These are phyloP conservation scores for Brassica rapa DNA, from an alignment of 345 rosid genomes.

Conservation along the genomic window DNA sequence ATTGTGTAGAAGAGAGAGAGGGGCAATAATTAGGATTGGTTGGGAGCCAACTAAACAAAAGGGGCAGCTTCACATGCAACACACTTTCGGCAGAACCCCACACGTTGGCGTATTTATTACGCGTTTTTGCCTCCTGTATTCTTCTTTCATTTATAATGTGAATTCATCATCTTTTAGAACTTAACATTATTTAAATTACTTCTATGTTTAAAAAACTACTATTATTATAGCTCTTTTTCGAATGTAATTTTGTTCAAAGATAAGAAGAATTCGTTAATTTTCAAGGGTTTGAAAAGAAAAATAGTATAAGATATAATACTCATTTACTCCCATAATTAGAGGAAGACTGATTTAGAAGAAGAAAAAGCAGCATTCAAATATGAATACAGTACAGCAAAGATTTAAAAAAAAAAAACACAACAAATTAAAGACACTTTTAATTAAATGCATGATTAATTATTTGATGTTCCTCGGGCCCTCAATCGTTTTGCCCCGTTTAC, in stretches of 20 bases:
- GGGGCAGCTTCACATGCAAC: slow-evolving; percentile 41
- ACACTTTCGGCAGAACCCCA: slow-evolving; percentile 23
- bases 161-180: background rate
- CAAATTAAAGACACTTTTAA: slow-evolving; percentile 13
- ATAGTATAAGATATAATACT: background rate
- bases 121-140: background rate
- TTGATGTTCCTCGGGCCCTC: slow-evolving; percentile 20
- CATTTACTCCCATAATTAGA: background rate
- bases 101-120: slow-evolving; percentile 32
- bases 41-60: slow-evolving; percentile 23
- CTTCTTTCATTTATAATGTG: slow-evolving; percentile 1
- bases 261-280: background rate
- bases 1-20: slow-evolving; percentile 12
- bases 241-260: background rate
- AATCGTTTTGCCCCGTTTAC: background rate
- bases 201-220: no score
- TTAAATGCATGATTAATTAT: background rate
- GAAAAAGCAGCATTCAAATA: slow-evolving; percentile 4
- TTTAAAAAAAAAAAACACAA: background rate
- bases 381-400: background rate
- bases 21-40: slow-evolving; percentile 30
- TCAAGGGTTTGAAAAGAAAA: background rate
- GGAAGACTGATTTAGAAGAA: background rate
- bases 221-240: background rate
- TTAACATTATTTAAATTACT: background rate